Evolutionary conservation across 495 filamentous ascomycete genomes (phyloP).

Genomic region (Extremus antarcticus): DNA sequence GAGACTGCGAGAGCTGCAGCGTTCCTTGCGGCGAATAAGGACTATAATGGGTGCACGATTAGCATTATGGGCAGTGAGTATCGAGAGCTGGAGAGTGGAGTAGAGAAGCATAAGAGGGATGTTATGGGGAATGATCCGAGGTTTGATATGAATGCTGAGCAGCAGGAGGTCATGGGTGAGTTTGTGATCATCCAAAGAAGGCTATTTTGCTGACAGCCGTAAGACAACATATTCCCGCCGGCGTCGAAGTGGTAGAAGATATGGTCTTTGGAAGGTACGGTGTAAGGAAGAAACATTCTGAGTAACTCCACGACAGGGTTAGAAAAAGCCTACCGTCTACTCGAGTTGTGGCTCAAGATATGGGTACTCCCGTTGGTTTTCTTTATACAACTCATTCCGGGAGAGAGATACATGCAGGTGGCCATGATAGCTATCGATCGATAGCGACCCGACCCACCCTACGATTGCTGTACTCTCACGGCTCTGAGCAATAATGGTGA

Average conservation of each 20-base stretch:
- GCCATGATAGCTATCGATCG: too few species aligned
- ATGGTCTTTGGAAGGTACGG: too few species aligned
- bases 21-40: not conserved
- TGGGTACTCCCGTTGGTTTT: too few species aligned
- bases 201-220: not conserved
- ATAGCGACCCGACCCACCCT: too few species aligned
- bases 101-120: not conserved
- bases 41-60: not conserved
- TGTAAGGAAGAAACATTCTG: too few species aligned
- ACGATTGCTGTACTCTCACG: too few species aligned
- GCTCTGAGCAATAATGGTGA: too few species aligned
- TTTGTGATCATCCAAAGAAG: not conserved
- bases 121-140: not conserved
- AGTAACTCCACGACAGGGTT: too few species aligned
- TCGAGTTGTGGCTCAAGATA: too few species aligned
- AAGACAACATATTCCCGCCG: not conserved
- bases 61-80: not conserved
- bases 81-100: not conserved
- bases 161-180: not conserved
- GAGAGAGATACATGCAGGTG: too few species aligned
- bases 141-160: constrained; percentile 2
- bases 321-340: too few species aligned
- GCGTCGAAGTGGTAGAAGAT: not conserved
- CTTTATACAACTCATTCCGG: too few species aligned
- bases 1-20: not conserved